Evolutionary conservation across 2,329 filamentous ascomycete genomes (phyloP), one percentile per base, ranked within the genome.

Genomic region (Pestalotiopsis fici): DNA sequence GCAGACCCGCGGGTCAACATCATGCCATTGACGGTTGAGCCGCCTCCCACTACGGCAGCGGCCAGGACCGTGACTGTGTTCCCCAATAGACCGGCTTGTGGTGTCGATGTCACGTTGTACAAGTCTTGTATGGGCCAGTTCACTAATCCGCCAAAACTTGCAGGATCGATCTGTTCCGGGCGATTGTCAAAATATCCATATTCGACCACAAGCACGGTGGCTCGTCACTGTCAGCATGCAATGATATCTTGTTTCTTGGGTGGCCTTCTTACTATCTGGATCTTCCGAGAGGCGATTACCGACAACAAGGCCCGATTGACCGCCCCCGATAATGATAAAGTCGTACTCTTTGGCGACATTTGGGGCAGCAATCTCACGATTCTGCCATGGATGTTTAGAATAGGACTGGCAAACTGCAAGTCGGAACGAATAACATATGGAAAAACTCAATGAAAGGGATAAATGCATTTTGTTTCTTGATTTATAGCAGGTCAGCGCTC

Each of bases 221-320:
- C 59, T 23, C 18, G 43, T 50, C 31, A 35, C 31, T 35, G 31
- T 35, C 31, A 35, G 31, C 21, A n/a, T n/a, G n/a, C n/a, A n/a
- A n/a, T n/a, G n/a, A n/a, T n/a, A n/a, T n/a, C n/a, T n/a, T n/a
- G n/a, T n/a, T n/a, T n/a, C n/a, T n/a, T n/a, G n/a, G n/a, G n/a
- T n/a, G n/a, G n/a, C n/a, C n/a, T n/a, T n/a, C 68, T 56, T 61
- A 74, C 75, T 69, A 4, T 68, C 70, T 1, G 67, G 62, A 54
- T 76, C 54, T 64, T 74, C 71, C 7, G 73, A 72, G n/a, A 76
- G 57, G 12, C 75, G 69, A 50, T 73, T 76, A 2, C 74, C 74
- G 50, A 75, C 66, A 0, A 74, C 73, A 1, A 75, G 69, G 4
- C 74, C 74, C 9, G 73, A 71, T 47, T 75, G 71, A 4, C 75